Evolutionary conservation across 108 stramenopile species (phyloP).

Genomic region (Cylindrotheca fusiformis): DNA sequence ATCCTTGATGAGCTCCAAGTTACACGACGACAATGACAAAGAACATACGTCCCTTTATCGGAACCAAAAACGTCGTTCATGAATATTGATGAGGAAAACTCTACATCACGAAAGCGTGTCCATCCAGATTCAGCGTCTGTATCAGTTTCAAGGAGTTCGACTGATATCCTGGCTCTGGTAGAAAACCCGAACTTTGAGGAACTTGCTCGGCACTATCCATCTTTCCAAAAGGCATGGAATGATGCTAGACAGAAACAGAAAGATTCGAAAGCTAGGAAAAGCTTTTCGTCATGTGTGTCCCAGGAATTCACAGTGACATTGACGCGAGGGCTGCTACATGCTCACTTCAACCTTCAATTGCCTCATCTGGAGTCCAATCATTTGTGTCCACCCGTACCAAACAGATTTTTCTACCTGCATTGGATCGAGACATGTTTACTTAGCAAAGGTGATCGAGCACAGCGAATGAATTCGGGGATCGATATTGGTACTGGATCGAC

Average conservation of each 20-base stretch:
- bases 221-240: conserved; percentile 47
- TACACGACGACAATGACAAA: no score
- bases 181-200: conserved; percentile 60
- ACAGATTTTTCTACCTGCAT: conserved; percentile 86
- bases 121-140: conserved; percentile 23
- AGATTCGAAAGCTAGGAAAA: not conserved
- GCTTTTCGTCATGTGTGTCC: conserved; percentile 40
- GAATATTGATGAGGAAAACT: no score
- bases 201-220: conserved; percentile 55
- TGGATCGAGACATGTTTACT: conserved; percentile 79
- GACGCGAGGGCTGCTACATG: conserved; percentile 75
- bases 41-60: no score
- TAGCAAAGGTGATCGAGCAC: not conserved
- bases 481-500: conserved; percentile 92
- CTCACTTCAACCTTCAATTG: conserved; percentile 58
- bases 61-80: no score
- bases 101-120: conserved; percentile 27
- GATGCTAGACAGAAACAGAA: conserved; percentile 29
- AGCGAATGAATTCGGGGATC: conserved; percentile 35
- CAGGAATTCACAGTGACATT: conserved; percentile 68
- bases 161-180: conserved; percentile 20
- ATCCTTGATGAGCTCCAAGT: no score
- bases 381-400: conserved; percentile 91
- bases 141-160: not conserved
- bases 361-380: conserved; percentile 67